These are phyloP conservation scores for Rhynchospora tenuis DNA, from an alignment of 176 grass and related monocot species.

Conservation along the genomic window DNA sequence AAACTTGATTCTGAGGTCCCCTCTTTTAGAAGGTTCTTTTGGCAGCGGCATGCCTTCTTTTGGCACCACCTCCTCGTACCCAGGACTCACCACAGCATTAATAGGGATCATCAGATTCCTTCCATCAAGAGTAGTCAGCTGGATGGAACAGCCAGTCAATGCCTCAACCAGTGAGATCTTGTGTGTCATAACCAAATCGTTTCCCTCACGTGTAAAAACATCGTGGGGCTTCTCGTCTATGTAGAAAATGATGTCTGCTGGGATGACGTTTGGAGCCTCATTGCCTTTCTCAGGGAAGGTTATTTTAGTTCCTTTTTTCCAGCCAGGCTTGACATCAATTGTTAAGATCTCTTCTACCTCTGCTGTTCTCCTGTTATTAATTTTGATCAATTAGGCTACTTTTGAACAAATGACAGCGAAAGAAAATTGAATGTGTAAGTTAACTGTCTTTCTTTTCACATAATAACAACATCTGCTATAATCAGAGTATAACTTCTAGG, in stretches of 20 bases:
- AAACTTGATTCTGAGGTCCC: conserved; percentile 77
- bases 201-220: conserved; percentile 68
- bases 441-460: neutral
- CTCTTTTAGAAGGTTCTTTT: conserved; percentile 53
- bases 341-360: conserved; percentile 63
- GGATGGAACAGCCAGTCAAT: conserved; percentile 53
- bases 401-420: neutral
- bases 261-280: conserved; percentile 49
- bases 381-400: conserved; percentile 4
- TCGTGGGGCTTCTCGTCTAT: conserved; percentile 85
- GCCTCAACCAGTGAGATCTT: conserved; percentile 78
- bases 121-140: conserved; percentile 47
- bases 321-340: conserved; percentile 75
- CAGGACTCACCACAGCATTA: conserved; percentile 56
- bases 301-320: conserved; percentile 87
- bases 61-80: conserved; percentile 63
- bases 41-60: conserved; percentile 73
- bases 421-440: neutral
- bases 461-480: neutral
- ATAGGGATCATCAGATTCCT: conserved; percentile 45
- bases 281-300: conserved; percentile 75
- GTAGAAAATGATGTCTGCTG: conserved; percentile 85
- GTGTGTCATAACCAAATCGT: conserved; percentile 68
- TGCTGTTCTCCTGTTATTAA: conserved; percentile 48
- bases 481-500: neutral